phyloP scores from a whole-genome alignment of 2,329 filamentous ascomycete genomes.

The Sporothrix brunneoviolacea region DNA sequence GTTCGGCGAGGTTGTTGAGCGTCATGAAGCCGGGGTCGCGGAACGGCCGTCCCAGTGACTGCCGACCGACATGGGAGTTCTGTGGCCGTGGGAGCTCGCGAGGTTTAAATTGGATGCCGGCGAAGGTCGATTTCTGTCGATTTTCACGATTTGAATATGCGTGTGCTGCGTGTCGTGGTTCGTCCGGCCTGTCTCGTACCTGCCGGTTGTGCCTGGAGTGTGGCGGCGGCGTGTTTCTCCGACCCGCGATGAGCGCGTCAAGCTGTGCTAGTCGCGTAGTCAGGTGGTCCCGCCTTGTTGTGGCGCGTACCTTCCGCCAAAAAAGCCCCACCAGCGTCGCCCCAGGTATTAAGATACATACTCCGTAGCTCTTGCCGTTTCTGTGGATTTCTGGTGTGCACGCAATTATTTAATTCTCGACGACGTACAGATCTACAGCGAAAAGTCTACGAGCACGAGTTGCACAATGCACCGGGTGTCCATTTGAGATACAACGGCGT shows the following conservation, averaged over 20 bases:
- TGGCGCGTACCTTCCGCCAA: constrained; percentile 3
- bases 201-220: constrained; percentile 1
- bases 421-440: no score
- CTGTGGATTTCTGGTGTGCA: not conserved
- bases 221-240: constrained; percentile 17
- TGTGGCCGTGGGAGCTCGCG: not conserved
- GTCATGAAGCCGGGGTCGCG: constrained; percentile 49
- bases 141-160: not conserved
- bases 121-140: not conserved
- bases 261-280: constrained; percentile 10
- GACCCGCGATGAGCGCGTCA: constrained; percentile 17
- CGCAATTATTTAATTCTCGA: no score
- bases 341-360: no score
- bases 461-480: no score
- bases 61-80: constrained; percentile 19
- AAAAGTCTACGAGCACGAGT: no score
- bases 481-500: no score
- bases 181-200: not conserved
- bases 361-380: not conserved
- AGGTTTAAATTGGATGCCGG: constrained; percentile 4
- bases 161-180: not conserved
- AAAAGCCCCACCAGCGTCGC: not conserved
- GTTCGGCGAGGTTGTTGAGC: constrained; percentile 52
- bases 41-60: constrained; percentile 25
- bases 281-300: constrained; percentile 11